phyloP scores from a whole-genome alignment of 805 yeast genomes.

The Candida koratica region DNA sequence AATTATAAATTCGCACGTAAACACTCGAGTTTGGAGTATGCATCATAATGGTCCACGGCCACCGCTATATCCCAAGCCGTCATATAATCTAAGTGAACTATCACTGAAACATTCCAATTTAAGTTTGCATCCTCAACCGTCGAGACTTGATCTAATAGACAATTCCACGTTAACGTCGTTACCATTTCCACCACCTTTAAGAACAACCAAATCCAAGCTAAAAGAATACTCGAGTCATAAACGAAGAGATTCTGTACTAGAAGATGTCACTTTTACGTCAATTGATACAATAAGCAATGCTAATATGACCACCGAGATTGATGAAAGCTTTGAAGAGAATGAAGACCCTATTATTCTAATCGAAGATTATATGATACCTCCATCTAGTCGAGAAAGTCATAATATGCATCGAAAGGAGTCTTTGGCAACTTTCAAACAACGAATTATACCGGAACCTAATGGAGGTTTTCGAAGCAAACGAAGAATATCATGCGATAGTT shows the following conservation, averaged over 20 bases:
- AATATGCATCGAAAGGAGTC: slow-evolving; percentile 28
- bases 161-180: slow-evolving; percentile 46
- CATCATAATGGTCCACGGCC: slow-evolving; percentile 1
- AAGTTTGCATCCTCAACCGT: slow-evolving; percentile 25
- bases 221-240: not conserved
- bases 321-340: slow-evolving; percentile 18
- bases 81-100: too few species aligned
- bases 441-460: slow-evolving; percentile 3
- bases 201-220: slow-evolving; percentile 4
- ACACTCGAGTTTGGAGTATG: too few species aligned
- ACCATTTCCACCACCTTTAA: slow-evolving; percentile 50
- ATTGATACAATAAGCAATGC: slow-evolving; percentile 15
- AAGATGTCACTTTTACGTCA: slow-evolving; percentile 14
- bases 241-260: slow-evolving; percentile 3
- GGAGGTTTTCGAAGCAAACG: slow-evolving; percentile 7
- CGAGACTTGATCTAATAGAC: slow-evolving; percentile 47
- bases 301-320: slow-evolving; percentile 16
- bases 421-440: slow-evolving; percentile 36
- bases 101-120: too few species aligned
- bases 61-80: not conserved
- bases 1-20: too few species aligned
- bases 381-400: not conserved
- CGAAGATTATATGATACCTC: slow-evolving; percentile 51
- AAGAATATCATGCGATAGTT: slow-evolving; percentile 11
- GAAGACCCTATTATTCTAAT: slow-evolving; percentile 46